These are phyloP conservation scores for Cryptosporidium baileyi DNA, from an alignment of 169 alveolate species.

Conservation along the genomic window DNA sequence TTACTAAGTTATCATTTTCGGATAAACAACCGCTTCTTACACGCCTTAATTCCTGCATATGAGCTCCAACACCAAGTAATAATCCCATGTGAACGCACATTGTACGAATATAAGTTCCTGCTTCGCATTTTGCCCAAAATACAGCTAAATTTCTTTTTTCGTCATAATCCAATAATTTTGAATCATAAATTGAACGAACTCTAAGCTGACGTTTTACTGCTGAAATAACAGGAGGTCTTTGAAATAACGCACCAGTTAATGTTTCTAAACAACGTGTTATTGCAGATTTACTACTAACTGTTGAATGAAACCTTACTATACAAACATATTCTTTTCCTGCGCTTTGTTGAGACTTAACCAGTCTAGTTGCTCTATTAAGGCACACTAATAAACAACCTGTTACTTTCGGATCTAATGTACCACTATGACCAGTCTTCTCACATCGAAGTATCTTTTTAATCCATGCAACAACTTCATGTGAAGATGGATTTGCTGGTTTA, in stretches of 20 bases:
- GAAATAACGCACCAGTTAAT: constrained; percentile 97
- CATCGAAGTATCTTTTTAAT: constrained; percentile 96
- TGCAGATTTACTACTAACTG: constrained; percentile 82
- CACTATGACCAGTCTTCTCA: constrained; percentile 99
- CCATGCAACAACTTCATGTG: constrained; percentile 99
- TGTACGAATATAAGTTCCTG: constrained; percentile 99
- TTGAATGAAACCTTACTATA: constrained; percentile 93
- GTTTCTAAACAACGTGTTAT: constrained; percentile 89
- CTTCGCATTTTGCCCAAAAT: constrained; percentile 99
- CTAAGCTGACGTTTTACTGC: constrained; percentile 99
- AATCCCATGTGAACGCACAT: constrained; percentile 99
- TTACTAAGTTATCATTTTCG: constrained; percentile 96
- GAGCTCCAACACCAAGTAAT: constrained; percentile 98
- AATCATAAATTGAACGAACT: constrained; percentile 94
- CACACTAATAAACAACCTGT: constrained; percentile 99
- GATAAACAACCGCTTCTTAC: constrained; percentile 96
- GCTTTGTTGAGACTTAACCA: constrained; percentile 98
- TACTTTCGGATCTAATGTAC: constrained; percentile 99
- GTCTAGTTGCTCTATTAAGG: constrained; percentile 97
- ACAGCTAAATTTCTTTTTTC: constrained; percentile 94
- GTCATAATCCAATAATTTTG: constrained; percentile 96
- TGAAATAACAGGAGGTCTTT: constrained; percentile 98
- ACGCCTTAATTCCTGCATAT: constrained; percentile 99
- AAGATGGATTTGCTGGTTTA: constrained; percentile 99
- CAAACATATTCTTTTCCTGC: constrained; percentile 99